phyloP scores from a whole-genome alignment of 805 yeast genomes.

The Myxozyma vanderwaltii region DNA sequence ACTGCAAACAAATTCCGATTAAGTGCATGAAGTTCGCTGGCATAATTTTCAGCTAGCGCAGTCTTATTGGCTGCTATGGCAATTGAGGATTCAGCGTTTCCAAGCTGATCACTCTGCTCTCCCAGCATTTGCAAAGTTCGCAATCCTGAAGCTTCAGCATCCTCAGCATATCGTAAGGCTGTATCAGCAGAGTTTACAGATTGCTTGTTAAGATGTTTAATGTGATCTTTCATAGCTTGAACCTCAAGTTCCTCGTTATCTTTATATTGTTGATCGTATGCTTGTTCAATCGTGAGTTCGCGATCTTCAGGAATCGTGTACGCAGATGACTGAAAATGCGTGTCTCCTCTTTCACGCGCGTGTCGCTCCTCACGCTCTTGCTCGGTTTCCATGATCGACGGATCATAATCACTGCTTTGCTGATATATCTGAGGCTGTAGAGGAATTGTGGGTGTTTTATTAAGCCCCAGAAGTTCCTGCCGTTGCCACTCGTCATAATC shows the following conservation, averaged over 20 bases:
- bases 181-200: constrained; percentile 83
- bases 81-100: constrained; percentile 74
- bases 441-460: neutral
- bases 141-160: constrained; percentile 71
- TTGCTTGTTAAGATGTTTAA: constrained; percentile 80
- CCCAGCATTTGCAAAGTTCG: constrained; percentile 92
- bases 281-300: constrained; percentile 1
- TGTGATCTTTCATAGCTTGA: constrained; percentile 79
- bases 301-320: constrained; percentile 4
- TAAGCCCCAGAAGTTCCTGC: neutral
- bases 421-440: neutral
- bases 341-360: neutral
- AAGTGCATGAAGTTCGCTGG: constrained; percentile 72
- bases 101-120: constrained; percentile 82
- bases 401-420: constrained; percentile 17
- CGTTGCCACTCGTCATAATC: constrained; percentile 4
- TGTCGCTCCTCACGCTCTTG: constrained; percentile 17
- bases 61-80: constrained; percentile 79
- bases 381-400: constrained; percentile 28
- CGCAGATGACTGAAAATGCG: neutral
- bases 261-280: constrained; percentile 1
- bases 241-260: constrained; percentile 64
- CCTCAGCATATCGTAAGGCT: constrained; percentile 68
- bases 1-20: constrained; percentile 83
- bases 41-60: constrained; percentile 77